phyloP scores from a whole-genome alignment of 164 flowering plant species.

The Liriodendron chinense region DNA sequence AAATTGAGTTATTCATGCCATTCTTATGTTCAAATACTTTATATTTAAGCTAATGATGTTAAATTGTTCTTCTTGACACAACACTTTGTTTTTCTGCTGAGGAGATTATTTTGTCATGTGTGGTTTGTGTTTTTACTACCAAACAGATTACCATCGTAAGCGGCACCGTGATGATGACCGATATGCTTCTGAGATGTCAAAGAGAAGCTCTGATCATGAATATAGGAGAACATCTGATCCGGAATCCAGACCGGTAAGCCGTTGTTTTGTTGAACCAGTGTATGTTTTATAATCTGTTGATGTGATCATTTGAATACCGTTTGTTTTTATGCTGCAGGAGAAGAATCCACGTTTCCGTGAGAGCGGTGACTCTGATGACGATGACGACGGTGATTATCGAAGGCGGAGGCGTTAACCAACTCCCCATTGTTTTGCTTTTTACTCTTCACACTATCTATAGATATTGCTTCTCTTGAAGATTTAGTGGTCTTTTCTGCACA shows the following conservation, averaged over 20 bases:
- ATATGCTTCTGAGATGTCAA: slow-evolving; percentile 50
- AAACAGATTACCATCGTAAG: slow-evolving; percentile 68
- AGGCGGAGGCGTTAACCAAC: slow-evolving; percentile 33
- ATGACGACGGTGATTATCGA: slow-evolving; percentile 68
- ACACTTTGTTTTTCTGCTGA: too few relatives aligned
- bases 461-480: too few relatives aligned
- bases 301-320: neutral
- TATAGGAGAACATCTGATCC: slow-evolving; percentile 59
- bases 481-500: too few relatives aligned
- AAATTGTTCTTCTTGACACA: neutral
- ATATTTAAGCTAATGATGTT: too few relatives aligned
- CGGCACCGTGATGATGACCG: slow-evolving; percentile 83
- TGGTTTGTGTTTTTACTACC: neutral
- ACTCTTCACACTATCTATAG: too few relatives aligned
- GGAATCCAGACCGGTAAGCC: slow-evolving; percentile 79
- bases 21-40: too few relatives aligned
- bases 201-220: slow-evolving; percentile 56
- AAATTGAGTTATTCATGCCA: too few relatives aligned
- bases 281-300: neutral
- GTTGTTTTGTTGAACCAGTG: too few relatives aligned
- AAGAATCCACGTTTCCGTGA: slow-evolving; percentile 99
- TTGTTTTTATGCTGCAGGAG: slow-evolving; percentile 41
- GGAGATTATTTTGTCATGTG: neutral
- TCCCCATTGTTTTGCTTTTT: neutral
- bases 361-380: slow-evolving; percentile 95